Conservation (phyloP, 345 rosid genomes). For the Syzygium aqueum region DNA sequence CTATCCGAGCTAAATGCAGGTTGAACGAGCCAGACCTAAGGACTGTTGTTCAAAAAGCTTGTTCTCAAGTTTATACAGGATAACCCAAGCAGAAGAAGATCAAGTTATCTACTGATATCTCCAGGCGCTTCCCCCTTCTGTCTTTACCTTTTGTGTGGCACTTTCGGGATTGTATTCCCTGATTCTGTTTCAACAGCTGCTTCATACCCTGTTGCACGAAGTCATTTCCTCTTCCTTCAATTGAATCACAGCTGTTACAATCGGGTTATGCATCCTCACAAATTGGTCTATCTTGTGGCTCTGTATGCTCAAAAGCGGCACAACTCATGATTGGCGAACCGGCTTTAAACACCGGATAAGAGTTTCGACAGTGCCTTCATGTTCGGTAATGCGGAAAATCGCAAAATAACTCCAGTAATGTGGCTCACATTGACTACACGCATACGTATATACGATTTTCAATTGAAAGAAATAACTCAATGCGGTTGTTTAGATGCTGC, state of each 20-base stretch:
- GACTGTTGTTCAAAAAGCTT: conserved; percentile 53
- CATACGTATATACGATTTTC: background rate
- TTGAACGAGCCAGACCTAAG: conserved; percentile 64
- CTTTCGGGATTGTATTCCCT: background rate
- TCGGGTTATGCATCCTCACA: background rate
- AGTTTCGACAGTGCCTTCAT: background rate
- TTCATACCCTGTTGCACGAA: background rate
- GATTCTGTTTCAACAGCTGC: background rate
- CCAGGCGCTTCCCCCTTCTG: too few species aligned
- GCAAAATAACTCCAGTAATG: background rate
- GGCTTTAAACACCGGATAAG: background rate
- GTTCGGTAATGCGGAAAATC: background rate
- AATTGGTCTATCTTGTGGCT: background rate
- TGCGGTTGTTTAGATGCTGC: background rate
- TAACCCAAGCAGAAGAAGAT: conserved; percentile 20
- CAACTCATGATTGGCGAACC: background rate
- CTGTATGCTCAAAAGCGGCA: background rate
- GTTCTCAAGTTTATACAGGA: conserved; percentile 41
- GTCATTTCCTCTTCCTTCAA: background rate
- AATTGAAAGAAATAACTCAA: background rate
- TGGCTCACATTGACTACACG: background rate
- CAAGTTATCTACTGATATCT: background rate
- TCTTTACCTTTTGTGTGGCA: too few species aligned
- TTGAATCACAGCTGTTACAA: background rate
- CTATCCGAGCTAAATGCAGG: conserved; percentile 70